Evolutionary conservation across 1,139 yeast genomes (phyloP).

Genomic region (Pneumocystis oryctolagi): DNA sequence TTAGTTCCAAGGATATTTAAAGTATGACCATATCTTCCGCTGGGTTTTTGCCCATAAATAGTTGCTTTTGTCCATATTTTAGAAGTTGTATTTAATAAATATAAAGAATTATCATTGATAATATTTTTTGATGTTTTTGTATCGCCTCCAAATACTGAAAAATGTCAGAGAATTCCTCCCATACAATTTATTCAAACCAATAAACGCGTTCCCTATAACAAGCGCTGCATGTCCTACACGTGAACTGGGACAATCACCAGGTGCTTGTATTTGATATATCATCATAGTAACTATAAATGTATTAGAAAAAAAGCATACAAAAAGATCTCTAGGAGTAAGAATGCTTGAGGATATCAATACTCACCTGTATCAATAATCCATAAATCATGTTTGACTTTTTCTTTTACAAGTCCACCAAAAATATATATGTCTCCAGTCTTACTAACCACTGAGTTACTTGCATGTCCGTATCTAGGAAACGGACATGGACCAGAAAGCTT

Average conservation of each 20-base stretch:
- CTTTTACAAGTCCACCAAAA: conserved; percentile 91
- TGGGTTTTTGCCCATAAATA: conserved; percentile 56
- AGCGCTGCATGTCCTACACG: conserved; percentile 93
- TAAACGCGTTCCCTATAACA: conserved; percentile 86
- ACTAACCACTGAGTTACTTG: conserved; percentile 58
- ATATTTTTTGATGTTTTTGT: conserved; percentile 66
- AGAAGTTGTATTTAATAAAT: conserved; percentile 69
- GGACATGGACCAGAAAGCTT: conserved; percentile 54
- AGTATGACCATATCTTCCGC: conserved; percentile 90
- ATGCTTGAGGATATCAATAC: background rate
- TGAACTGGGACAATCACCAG: conserved; percentile 74
- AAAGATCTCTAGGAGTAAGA: background rate
- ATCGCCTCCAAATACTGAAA: conserved; percentile 76
- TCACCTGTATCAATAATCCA: conserved; percentile 37
- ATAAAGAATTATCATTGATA: conserved; percentile 76
- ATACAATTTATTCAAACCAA: conserved; percentile 22
- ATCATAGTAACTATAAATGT: conserved; percentile 24
- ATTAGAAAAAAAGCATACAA: conserved; percentile 9
- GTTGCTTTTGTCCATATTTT: conserved; percentile 16
- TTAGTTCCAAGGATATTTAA: conserved; percentile 53
- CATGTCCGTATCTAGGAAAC: conserved; percentile 88
- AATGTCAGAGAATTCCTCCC: background rate
- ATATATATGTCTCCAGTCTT: conserved; percentile 63
- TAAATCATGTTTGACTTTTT: conserved; percentile 85
- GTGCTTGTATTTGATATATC: conserved; percentile 52